A percentile compares a stretch with the other conserved stretches of the same genome.
phyloP scores from a whole-genome alignment of 2,329 filamentous ascomycete species.

The Aspergillus ochraceoroseus region DNA sequence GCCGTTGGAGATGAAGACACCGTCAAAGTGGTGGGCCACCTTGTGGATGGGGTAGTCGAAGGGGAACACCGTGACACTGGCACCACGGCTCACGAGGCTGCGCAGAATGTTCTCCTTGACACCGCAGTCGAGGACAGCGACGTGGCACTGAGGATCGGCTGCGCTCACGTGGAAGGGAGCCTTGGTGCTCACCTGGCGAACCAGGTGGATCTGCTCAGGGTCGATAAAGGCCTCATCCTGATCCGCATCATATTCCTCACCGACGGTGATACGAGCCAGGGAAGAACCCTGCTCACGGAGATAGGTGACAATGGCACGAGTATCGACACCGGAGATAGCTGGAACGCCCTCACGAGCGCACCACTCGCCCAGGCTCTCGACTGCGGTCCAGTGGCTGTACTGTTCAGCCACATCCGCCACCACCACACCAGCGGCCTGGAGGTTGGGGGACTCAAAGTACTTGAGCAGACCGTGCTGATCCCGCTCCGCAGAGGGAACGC shows the following conservation, averaged over 20 bases:
- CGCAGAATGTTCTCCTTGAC: constrained; percentile 99
- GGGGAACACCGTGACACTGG: constrained; percentile 89
- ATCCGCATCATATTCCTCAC: constrained; percentile 96
- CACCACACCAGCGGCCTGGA: constrained; percentile 92
- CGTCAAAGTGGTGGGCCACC: constrained; percentile 94
- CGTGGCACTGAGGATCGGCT: constrained; percentile 74
- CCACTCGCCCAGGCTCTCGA: constrained; percentile 89
- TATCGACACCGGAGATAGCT: constrained; percentile 94
- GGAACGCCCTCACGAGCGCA: constrained; percentile 94
- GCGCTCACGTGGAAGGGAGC: constrained; percentile 93
- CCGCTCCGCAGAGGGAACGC: constrained; percentile 78
- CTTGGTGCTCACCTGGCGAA: constrained; percentile 95
- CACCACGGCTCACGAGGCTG: constrained; percentile 84
- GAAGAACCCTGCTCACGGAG: constrained; percentile 96
- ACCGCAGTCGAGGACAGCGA: constrained; percentile 94
- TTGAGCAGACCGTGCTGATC: constrained; percentile 88
- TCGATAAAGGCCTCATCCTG: constrained; percentile 96
- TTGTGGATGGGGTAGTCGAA: constrained; percentile 98
- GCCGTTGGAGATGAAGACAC: constrained; percentile 98
- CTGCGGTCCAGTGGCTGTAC: constrained; percentile 98
- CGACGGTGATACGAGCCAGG: constrained; percentile 86
- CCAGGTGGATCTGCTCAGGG: constrained; percentile 92
- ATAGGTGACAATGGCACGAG: constrained; percentile 90
- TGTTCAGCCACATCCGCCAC: constrained; percentile 89
- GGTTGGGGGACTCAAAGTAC: constrained; percentile 97